Base-by-base conservation (phyloP, 495 filamentous ascomycete genomes). In the Staphylotrichum longicolle region DNA sequence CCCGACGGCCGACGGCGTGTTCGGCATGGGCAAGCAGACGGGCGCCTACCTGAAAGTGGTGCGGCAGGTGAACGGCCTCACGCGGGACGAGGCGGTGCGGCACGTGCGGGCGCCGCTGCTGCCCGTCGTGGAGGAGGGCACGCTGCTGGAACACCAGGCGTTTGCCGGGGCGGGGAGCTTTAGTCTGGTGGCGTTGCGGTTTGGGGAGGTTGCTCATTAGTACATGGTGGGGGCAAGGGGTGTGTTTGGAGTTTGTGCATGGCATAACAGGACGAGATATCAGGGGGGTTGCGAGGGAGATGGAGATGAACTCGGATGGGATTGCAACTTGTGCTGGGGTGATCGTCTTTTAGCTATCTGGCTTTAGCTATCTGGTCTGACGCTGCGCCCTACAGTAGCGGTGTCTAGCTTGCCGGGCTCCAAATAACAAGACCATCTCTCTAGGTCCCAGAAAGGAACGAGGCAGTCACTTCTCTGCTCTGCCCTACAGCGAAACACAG, bases 401-500 rank as follows among this genome's bases (percentile, higher is more conserved):
- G 1, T 27, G 20, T 27, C 1, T 27, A 27, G 20, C 20, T 27
- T 27, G 20, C 20, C 20, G 20, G 20, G 20, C 20, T 27, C 2
- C 2, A 39, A 39, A 39, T 39, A 39, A 39, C 20, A 27, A 27
- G 49, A 37, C 14, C 37, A 52, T 52, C 49, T 35, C 8, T 35
- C 33, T 9, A 10, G 7, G 20, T 5, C 6, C 33, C 15, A 52
- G 11, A 34, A 7, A 52, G 44, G 9, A n/a, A 20, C 20, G 27
- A 11, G 7, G 20, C n/a, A 47, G 32, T 7, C 14, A 20, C 7
- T 11, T 49, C 34, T 51, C 20, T n/a, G 5, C 37, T 4, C 4
- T 14, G 7, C 20, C 15, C 66, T 72, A 80, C 45, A 76, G 63
- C 14, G 78, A 82, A 32, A 82, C 42, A 51, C 78, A 82, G 7